Evolutionary conservation across 306 rosid genomes (phyloP), one percentile per base, ranked within the genome.

Genomic region (Benincasa hispida): DNA sequence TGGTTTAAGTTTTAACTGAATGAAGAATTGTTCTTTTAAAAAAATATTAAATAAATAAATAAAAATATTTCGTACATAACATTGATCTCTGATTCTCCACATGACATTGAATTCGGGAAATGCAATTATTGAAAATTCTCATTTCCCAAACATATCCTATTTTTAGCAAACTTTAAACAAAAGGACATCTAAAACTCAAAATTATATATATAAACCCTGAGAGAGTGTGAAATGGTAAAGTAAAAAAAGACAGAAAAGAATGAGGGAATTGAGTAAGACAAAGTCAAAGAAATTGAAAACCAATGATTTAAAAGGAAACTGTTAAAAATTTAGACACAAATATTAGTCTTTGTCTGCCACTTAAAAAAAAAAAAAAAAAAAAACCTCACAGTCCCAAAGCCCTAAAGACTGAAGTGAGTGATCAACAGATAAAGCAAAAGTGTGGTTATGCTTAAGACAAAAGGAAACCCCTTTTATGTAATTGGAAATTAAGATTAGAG

Each of bases 331-430:
- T 42, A 27, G 57, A 70, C 75, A 70, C 58, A 42, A 24, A 67
- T 41, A 47, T 70, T 18, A 65, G 72, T 37, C 51, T n/a, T 65
- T 65, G 72, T 65, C 72, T 65, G 72, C 72, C 72, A 65, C 72
- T n/a, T n/a, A 32, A 39, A 6, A 6, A 37, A 6, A 37, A 37
- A 37, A 4, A 4, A 37, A 7, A 39, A 7, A 39, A 13, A 3
- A n/a, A 18, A 21, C 1, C 72, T 19, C 17, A 32, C 70, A 61
- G 10, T 63, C 17, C 72, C 28, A 68, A 42, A 42, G 37, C 73
- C 73, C 73, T n/a, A n/a, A 66, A 37, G 9, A 68, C 28, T n/a
- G 4, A 67, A 67, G 35, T 25, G 35, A 68, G 75, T 68, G 75
- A 68, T 66, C 37, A 66, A 66, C 4, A 66, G 24, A 60, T 63